phyloP scores from a whole-genome alignment of 1,139 yeast species.

The Hyphopichia pseudoburtonii region DNA sequence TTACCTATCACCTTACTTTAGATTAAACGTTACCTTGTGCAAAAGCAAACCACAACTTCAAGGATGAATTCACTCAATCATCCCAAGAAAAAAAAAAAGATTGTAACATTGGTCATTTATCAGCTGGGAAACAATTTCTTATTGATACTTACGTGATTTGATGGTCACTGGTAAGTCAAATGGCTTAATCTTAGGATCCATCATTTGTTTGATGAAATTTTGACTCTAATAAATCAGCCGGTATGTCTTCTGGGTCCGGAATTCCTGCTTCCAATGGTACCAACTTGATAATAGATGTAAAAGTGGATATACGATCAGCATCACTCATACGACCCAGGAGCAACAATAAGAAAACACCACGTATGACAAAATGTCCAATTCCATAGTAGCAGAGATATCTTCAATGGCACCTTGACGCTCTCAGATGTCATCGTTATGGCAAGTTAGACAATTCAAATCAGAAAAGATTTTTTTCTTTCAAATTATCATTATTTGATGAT shows the following conservation, averaged over 20 bases:
- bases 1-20: no score
- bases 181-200: conserved; percentile 92
- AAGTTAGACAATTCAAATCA: no score
- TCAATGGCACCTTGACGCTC: conserved; percentile 95
- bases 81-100: no score
- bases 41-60: no score
- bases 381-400: conserved; percentile 81
- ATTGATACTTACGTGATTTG: conserved; percentile 90
- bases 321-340: conserved; percentile 98
- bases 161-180: conserved; percentile 89
- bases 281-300: conserved; percentile 91
- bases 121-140: conserved; percentile 97
- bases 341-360: conserved; percentile 94
- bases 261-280: conserved; percentile 98
- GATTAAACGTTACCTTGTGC: no score
- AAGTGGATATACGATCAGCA: conserved; percentile 86
- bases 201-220: conserved; percentile 94
- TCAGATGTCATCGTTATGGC: conserved; percentile 69
- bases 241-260: conserved; percentile 93
- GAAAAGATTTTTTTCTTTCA: no score
- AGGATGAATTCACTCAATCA: no score
- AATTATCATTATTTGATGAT: no score
- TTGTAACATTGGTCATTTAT: no score
- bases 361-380: conserved; percentile 85
- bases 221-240: conserved; percentile 83